Base-by-base conservation (phyloP, 1,284 basidiomycete genomes). In the Cutaneotrichosporon cutaneum region DNA sequence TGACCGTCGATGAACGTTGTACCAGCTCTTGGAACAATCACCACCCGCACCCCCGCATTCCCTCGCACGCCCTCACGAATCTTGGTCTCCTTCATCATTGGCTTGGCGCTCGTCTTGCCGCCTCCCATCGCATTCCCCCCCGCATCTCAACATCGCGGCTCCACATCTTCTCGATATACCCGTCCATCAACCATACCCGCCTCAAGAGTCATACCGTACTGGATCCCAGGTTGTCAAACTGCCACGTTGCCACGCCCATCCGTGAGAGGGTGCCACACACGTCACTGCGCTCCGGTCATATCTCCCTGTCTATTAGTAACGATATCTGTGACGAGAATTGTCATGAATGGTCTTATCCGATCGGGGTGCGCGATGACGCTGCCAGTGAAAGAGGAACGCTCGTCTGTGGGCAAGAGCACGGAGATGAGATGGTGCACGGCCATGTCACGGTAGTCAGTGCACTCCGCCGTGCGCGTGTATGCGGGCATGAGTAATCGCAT, bases 321-420 rank as follows among this genome's bases (percentile, higher is more conserved):
- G 53, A 52, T 42, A 50, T 44, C 30, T 33, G 54, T 55, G 53
- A 48, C 51, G 30, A 39, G 53, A 51, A 51, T 5, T 50, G 33
- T 36, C 32, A 48, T 33, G 59, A 33, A 32, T 39, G 21, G 24
- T n/a, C 7, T 36, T 10, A 13, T 9, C 11, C 9, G 26, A 24
- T n/a, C 22, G 18, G 18, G n/a, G 21, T 21, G 22, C 18, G 22
- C 10, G 36, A n/a, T 45, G n/a, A 5, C 21, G n/a, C 44, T 27
- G 48, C 32, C 48, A 32, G 26, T 21, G 48, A 27, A 27, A 26
- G 30, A 4, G 45, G 10, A 26, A 24, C 9, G 45, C 22, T 16
- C 6, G 14, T 26, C 22, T 47, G 21, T 11, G 45, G 13, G 45
- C 24, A 6, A 10, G 10, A 16, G 45, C 24, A 11, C 4, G 18